Evolutionary conservation across 1,139 yeast genomes (phyloP), one percentile per base, ranked within the genome.

Genomic region (Lodderomyces metapsilosis): DNA sequence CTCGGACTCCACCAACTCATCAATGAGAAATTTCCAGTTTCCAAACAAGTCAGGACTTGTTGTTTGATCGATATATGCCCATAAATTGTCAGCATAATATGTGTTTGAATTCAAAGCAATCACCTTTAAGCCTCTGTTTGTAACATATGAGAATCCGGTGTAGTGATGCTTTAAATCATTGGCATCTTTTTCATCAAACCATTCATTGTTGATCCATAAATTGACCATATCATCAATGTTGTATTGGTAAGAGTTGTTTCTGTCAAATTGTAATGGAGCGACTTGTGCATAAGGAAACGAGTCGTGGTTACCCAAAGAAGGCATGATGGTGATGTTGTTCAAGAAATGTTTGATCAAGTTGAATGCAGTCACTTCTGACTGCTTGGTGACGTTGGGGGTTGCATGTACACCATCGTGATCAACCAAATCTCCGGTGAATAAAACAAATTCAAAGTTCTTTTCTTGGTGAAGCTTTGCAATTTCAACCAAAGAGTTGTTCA

Each of bases 221-320:
- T 78, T 74, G 34, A 80, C 73, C 76, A 83, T 72, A 9, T 28
- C 28, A 10, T 36, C 43, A 13, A 32, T 35, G 36, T 84, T 82
- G 78, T 82, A 82, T 37, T 73, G 67, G 54, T 79, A 80, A 44
- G 75, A 60, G 39, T 68, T 65, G 42, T 71, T 62, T 22, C 28
- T 24, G 34, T 59, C 59, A 43, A 52, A 61, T 22, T 57, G 44
- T 24, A 52, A 47, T 35, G 83, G 86, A 1, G 88, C 83, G 43
- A 81, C 58, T 58, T 82, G 88, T 13, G 83, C 84, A 54, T 80
- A 82, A 13, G 89, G 89, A 67, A 75, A 83, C n/a, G 84, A 76
- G 53, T 84, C 89, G 57, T 84, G 89, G 58, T 83, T 83, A 13
- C 89, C 89, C 51, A 84, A 64, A 27, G 78, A 80, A 11, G 88